phyloP scores from a whole-genome alignment of 2,329 filamentous ascomycete species.

The Colletotrichum sp. region DNA sequence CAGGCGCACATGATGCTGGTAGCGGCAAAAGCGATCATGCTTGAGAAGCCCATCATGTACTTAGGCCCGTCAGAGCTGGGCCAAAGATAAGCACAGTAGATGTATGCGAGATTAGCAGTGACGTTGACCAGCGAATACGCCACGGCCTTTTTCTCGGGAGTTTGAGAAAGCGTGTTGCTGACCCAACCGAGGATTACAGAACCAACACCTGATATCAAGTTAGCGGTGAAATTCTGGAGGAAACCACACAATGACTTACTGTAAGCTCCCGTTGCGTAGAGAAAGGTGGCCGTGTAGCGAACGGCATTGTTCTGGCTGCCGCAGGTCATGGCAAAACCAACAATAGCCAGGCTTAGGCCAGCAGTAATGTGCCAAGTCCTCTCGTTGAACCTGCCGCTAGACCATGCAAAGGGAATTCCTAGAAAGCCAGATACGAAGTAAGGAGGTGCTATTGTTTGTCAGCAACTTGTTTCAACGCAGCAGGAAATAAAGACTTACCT shows the following conservation, averaged over 20 bases:
- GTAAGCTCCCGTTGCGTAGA: slow-evolving; percentile 9
- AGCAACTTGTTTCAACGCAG: neutral
- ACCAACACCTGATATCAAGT: neutral
- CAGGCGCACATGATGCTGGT: slow-evolving; percentile 14
- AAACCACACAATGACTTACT: neutral
- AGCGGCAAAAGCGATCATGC: slow-evolving; percentile 64
- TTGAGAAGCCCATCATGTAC: slow-evolving; percentile 58
- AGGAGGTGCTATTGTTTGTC: slow-evolving; percentile 2
- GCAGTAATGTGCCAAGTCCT: slow-evolving; percentile 52
- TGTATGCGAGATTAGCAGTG: slow-evolving; percentile 59
- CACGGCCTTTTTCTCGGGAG: slow-evolving; percentile 71
- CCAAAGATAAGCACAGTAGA: slow-evolving; percentile 61
- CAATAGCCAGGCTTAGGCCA: slow-evolving; percentile 42
- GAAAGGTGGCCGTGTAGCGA: slow-evolving; percentile 19
- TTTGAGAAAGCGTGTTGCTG: slow-evolving; percentile 75
- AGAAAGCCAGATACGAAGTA: slow-evolving; percentile 28
- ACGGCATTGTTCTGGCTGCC: slow-evolving; percentile 3
- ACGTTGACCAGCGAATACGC: slow-evolving; percentile 65
- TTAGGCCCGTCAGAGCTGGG: slow-evolving; percentile 52
- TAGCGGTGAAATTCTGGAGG: neutral
- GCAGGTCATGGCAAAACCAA: slow-evolving; percentile 12
- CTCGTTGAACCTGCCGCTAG: slow-evolving; percentile 50
- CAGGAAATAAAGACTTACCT: neutral
- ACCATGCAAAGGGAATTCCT: slow-evolving; percentile 29
- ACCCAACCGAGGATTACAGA: slow-evolving; percentile 68